phyloP scores from a whole-genome alignment of 2,329 filamentous ascomycete genomes.

The Didymella pomorum region DNA sequence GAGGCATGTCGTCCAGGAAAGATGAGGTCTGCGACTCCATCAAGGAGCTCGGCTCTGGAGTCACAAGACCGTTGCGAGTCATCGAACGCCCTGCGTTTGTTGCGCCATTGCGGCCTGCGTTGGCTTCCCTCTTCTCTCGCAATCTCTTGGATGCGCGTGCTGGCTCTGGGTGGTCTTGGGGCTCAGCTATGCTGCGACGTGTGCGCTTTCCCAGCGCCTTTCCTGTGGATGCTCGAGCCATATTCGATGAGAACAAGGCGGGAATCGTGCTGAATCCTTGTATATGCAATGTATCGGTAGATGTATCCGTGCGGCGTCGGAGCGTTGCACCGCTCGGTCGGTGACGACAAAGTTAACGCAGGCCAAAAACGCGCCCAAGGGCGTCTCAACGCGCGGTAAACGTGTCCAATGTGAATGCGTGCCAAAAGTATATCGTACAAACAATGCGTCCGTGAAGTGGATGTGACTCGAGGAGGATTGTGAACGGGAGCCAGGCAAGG shows the following conservation, averaged over 20 bases:
- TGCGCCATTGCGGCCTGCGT: constrained; percentile 4
- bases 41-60: constrained; percentile 32
- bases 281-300: not conserved
- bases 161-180: constrained; percentile 13
- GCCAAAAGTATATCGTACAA: constrained; percentile 11
- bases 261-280: not conserved
- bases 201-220: constrained; percentile 19
- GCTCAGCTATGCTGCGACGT: constrained; percentile 7
- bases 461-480: constrained; percentile 5
- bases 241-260: not conserved
- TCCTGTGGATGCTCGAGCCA: constrained; percentile 10
- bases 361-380: not conserved
- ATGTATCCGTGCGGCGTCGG: constrained; percentile 1
- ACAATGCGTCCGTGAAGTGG: constrained; percentile 9
- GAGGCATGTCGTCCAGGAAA: not conserved
- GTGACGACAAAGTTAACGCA: constrained; percentile 4
- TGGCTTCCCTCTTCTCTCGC: constrained; percentile 9
- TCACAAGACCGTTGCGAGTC: constrained; percentile 27
- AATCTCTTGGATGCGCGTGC: constrained; percentile 19
- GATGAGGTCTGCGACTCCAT: constrained; percentile 23
- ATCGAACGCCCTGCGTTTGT: not conserved
- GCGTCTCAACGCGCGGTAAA: not conserved
- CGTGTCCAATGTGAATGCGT: not conserved
- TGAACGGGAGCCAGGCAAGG: constrained; percentile 3
- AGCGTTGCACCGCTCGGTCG: not conserved